Evolutionary conservation across 495 filamentous ascomycete species (phyloP), one percentile per base, ranked within the genome.

Genomic region (Penicillium samsonianum): DNA sequence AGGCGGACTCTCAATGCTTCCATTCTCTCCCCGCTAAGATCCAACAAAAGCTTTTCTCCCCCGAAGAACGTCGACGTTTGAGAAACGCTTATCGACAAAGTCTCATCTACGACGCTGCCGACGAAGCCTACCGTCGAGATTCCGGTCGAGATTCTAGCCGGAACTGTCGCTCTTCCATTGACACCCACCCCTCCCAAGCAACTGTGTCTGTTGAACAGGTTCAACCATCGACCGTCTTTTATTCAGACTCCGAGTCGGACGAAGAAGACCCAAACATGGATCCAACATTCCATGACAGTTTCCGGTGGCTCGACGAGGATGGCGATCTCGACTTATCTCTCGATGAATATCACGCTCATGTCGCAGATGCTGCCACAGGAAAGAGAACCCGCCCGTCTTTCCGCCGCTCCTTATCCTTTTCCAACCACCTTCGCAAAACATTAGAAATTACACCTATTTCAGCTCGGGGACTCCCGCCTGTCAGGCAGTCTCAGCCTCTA

Each of bases 251-350:
- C 47, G 70, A 55, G n/a, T 67, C 65, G 16, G 68, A 70, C 43
- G 50, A 63, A 19, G 68, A 73, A 7, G 69, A 61, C 35, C 65
- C 74, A 46, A 73, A 73, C n/a, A 80, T 82, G 68, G 75, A 79
- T 53, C 74, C 77, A 48, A 72, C 74, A 38, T 78, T 90, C 49
- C 82, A 83, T 56, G 87, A 90, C 51, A 87, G 79, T 55, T 89
- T 92, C 62, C 83, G 86, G 31, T 91, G 90, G 89, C 74, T 93
- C 51, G 90, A 95, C 25, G 89, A 90, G 58, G 87, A 90, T 58
- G 84, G 87, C 14, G 84, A 89, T 49, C 74, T 93, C 20, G 87
- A 93, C 64, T 72, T 92, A 50, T 82, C 84, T 26, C 76, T 91
- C 30, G 78, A 80, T 57, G 75, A 81, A 55, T 81, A 82, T 44